Evolutionary conservation across 176 grass and related monocot species (phyloP), one percentile per base, ranked within the genome.

Genomic region (Calamus simplicifolius): DNA sequence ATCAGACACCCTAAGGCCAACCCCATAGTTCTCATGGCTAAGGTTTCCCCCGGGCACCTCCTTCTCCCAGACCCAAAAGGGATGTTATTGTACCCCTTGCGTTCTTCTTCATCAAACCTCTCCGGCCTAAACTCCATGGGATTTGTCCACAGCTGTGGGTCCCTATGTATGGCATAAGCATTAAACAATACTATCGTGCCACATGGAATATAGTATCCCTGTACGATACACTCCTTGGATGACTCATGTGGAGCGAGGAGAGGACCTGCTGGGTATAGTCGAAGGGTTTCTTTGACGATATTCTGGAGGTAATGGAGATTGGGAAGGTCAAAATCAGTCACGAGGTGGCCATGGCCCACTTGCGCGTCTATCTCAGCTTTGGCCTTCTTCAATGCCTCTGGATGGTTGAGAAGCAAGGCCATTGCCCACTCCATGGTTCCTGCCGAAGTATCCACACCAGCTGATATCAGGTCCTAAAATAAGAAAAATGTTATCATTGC

Each of bases 391-490:
- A 84, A 21, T 0, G 2, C 12, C 6, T 63, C 1, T 0, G 80
- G 88, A 7, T 84, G 61, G 73, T 93, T 93, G 23, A 87, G 54
- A 26, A 93, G 66, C 2, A 93, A 80, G 0, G 88, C 65, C 66
- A 93, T 72, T 0, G 73, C 71, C 86, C 86, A 85, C 51, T 85
- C 81, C 1, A 49, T 21, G 8, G 76, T 77, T 0, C n/a, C 31
- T 1, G 76, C 14, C 1, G 76, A 73, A 1, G 80, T 83, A 27
- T 83, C 76, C 0, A 69, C 70, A 0, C 80, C 80, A 4, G 31
- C 80, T 17, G 26, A 10, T 28, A 83, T 31, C 3, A 89, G 13
- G 16, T 43, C 70, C 85, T 89, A 8, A 16, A 21, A 48, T 16
- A 3, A 19, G 6, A 19, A 21, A 21, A 56, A 10, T 10, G 6